Percentiles rank a stretch among this genome's conserved stretches.
These are phyloP conservation scores for Manihot esculenta DNA, from an alignment of 441 rosid genomes.

Conservation along the genomic window DNA sequence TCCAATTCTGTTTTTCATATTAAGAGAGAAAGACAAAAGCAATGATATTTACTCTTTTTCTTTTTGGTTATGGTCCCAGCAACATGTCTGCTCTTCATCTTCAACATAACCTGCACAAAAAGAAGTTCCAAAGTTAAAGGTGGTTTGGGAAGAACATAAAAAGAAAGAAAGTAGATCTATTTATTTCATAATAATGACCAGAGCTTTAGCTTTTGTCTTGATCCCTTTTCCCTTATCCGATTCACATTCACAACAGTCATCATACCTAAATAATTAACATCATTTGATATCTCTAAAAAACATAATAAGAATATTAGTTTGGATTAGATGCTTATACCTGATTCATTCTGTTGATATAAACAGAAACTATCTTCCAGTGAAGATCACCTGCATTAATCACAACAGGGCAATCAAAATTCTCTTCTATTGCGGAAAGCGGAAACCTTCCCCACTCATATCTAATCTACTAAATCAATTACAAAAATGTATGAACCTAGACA, in stretches of 20 bases:
- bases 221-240: conserved; percentile 24
- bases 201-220: conserved; percentile 28
- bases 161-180: conserved; percentile 28
- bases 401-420: neutral
- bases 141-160: conserved; percentile 9
- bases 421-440: neutral
- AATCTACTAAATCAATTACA: neutral
- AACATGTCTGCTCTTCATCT: conserved; percentile 93
- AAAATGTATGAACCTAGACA: neutral
- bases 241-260: conserved; percentile 29
- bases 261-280: conserved; percentile 54
- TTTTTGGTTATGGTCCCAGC: conserved; percentile 94
- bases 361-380: conserved; percentile 92
- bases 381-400: conserved; percentile 37
- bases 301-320: neutral
- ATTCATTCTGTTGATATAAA: conserved; percentile 68
- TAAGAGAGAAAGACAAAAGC: conserved; percentile 45
- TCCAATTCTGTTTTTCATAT: conserved; percentile 46
- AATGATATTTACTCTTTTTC: conserved; percentile 84
- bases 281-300: conserved; percentile 18
- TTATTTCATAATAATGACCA: conserved; percentile 36
- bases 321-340: conserved; percentile 45
- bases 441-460: neutral
- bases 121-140: conserved; percentile 36
- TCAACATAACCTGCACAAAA: conserved; percentile 63